Conservation (phyloP, 148 eudicot genomes). For the Vaccinium myrtillus region DNA sequence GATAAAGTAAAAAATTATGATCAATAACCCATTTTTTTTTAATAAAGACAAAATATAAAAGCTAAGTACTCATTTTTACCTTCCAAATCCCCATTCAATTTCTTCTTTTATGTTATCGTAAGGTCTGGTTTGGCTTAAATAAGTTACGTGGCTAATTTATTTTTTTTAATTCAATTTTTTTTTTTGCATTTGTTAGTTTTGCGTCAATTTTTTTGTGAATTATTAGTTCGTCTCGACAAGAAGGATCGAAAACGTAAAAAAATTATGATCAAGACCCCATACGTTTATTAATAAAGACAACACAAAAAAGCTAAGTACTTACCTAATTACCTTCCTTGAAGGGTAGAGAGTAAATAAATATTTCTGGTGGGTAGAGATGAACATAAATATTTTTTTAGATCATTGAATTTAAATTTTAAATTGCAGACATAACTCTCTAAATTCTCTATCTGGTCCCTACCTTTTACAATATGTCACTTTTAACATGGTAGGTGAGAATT, state of each 20-base stretch:
- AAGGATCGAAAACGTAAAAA: too few species aligned
- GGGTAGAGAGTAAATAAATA: not conserved
- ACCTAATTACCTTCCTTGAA: not conserved
- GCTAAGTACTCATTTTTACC: not conserved
- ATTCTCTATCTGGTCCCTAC: not conserved
- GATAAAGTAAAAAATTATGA: too few species aligned
- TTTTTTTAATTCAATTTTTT: too few species aligned
- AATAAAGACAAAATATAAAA: too few species aligned
- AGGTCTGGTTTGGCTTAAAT: too few species aligned
- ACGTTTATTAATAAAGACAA: too few species aligned
- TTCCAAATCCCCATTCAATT: not conserved
- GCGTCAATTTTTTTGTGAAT: too few species aligned
- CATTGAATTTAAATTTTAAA: constrained; percentile 6
- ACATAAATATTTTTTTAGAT: not conserved
- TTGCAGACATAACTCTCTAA: not conserved
- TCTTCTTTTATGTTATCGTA: not conserved
- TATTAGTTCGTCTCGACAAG: too few species aligned
- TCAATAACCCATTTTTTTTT: too few species aligned
- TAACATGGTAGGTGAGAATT: constrained; percentile 8
- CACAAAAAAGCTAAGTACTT: not conserved
- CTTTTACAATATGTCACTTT: not conserved
- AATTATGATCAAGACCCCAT: too few species aligned
- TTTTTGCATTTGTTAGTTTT: too few species aligned
- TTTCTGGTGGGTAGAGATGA: not conserved
- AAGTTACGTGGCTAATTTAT: too few species aligned